Base-by-base conservation (phyloP, 73 alveolate genomes). In the Paramecium bursaria region DNA sequence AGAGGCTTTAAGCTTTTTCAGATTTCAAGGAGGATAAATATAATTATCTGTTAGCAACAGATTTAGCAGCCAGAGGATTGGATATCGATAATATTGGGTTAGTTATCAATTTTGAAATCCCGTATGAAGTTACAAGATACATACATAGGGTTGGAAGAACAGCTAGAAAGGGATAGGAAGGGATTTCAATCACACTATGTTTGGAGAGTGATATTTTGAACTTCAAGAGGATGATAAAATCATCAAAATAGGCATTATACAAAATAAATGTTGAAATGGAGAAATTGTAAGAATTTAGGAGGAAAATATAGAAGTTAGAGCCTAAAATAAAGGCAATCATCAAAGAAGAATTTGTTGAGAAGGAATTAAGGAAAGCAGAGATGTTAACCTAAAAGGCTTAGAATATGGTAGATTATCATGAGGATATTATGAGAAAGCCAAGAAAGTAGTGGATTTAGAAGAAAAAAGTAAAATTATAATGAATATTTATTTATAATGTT, bases 131-230 rank as follows among this genome's bases (percentile, higher is more conserved):
- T 1, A 95, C 95, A 25, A 90, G 99, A 87, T 97, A 97, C 53
- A 92, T 95, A 22, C 99, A 98, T 75, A 92, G 99, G 61, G 97
- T 98, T 4, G 99, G 99, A 44, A 96, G 99, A 88, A 98, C 99
- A 3, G 99, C 99, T 23, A 92, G 99, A 75, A 98, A 98, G 44
- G 99, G 99, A 19, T 51, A 79, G 19, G 86, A 95, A 60, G 99
- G 99, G 4, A 90, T 91, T 6, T 92, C 98, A 15, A 85, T 97
- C 25, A 94, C 98, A n/a, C 87, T 97, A 1, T 96, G 99, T 86
- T 90, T 90, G 86, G 99, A 97, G 47, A 91, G 80, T 74, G 99
- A 97, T 85, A 91, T 97, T 75, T 86, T 79, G 19, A 90, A 88
- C 35, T 61, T 95, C 22, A 97, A 94, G 90, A 82, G 85, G 48